Percentiles rank a stretch among this genome's conserved stretches.
phyloP scores from a whole-genome alignment of 2,329 filamentous ascomycete species.

The Chaetomium olivaceum region DNA sequence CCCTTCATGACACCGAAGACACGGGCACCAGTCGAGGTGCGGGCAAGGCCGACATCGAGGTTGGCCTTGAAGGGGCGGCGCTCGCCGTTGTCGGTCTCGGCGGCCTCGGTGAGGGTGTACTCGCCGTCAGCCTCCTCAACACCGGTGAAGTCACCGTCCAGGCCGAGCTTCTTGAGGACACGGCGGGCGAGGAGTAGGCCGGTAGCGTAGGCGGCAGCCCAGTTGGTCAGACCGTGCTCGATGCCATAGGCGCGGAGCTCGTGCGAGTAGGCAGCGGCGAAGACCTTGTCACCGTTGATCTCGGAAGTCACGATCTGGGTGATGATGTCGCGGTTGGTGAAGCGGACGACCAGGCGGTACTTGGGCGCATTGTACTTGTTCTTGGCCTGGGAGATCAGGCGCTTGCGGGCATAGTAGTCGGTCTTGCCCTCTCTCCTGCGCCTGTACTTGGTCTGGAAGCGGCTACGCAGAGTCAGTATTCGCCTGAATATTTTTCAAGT shows the following conservation, averaged over 20 bases:
- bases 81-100: conserved; percentile 85
- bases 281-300: conserved; percentile 97
- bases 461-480: conserved; percentile 53
- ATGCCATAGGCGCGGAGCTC: conserved; percentile 98
- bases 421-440: conserved; percentile 95
- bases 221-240: conserved; percentile 99
- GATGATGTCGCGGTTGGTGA: conserved; percentile 99
- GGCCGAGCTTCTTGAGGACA: conserved; percentile 92
- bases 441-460: conserved; percentile 99
- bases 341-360: conserved; percentile 98
- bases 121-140: conserved; percentile 97
- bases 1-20: conserved; percentile 99
- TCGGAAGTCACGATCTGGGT: conserved; percentile 96
- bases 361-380: conserved; percentile 99
- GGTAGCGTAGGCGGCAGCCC: conserved; percentile 94
- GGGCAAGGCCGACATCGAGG: conserved; percentile 96
- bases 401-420: conserved; percentile 99
- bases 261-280: conserved; percentile 89
- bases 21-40: conserved; percentile 97
- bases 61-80: conserved; percentile 99
- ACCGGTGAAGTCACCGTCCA: conserved; percentile 90
- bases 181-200: conserved; percentile 97
- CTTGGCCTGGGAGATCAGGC: conserved; percentile 99
- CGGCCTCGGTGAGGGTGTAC: conserved; percentile 92
- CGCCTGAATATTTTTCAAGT: not conserved